phyloP scores from a whole-genome alignment of 768 basidiomycete genomes.

The Lactarius vividus region DNA sequence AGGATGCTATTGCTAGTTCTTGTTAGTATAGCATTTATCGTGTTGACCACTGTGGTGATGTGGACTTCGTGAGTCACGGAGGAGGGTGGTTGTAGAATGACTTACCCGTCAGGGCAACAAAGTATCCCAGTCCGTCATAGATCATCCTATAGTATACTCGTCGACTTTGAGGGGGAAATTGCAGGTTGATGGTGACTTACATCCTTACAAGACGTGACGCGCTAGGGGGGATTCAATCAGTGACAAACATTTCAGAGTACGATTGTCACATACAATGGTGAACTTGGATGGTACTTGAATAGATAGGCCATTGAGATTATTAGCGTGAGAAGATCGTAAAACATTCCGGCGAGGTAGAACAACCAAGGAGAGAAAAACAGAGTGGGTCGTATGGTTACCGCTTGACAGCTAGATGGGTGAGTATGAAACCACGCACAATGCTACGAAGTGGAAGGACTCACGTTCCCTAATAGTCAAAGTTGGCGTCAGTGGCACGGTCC shows the following conservation, averaged over 20 bases:
- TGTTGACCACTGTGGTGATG: slow-evolving; percentile 27
- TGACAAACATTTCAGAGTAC: neutral
- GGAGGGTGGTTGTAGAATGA: neutral
- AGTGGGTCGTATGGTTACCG: slow-evolving; percentile 31
- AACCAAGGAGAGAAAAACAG: slow-evolving; percentile 46
- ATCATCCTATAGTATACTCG: slow-evolving; percentile 48
- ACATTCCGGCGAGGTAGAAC: slow-evolving; percentile 56
- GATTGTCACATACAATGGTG: slow-evolving; percentile 32
- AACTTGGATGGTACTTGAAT: slow-evolving; percentile 43
- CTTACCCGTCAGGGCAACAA: slow-evolving; percentile 49
- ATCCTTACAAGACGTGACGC: slow-evolving; percentile 30
- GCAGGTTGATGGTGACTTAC: slow-evolving; percentile 23
- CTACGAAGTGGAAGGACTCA: slow-evolving; percentile 25
- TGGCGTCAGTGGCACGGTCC: neutral
- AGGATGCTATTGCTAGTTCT: slow-evolving; percentile 23
- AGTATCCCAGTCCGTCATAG: slow-evolving; percentile 64
- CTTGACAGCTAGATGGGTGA: slow-evolving; percentile 46
- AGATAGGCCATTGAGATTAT: slow-evolving; percentile 51
- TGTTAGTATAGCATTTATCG: slow-evolving; percentile 32
- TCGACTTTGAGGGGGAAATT: neutral
- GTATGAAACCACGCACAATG: neutral
- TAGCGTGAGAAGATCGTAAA: slow-evolving; percentile 54
- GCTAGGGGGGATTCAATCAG: slow-evolving; percentile 14
- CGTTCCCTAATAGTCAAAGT: slow-evolving; percentile 35
- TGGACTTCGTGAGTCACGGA: neutral